Conservation (phyloP, 768 basidiomycete species). For the Boletellus sp. region DNA sequence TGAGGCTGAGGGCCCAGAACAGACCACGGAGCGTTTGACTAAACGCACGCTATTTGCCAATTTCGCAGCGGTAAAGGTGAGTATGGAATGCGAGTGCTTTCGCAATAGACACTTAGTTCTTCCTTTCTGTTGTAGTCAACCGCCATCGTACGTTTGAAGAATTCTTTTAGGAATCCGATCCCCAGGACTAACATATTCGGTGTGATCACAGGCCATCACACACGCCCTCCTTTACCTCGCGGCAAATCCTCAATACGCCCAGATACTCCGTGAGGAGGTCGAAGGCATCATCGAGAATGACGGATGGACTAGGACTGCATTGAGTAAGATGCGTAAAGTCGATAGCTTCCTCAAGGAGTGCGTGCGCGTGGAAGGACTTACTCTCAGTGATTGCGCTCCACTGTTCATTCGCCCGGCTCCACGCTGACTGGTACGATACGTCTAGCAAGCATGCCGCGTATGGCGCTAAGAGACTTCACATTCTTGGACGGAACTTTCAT, state of each 20-base stretch:
- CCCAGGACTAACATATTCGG: slow-evolving; percentile 22
- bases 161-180: fast-evolving
- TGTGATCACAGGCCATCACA: not conserved
- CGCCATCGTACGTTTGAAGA: not conserved
- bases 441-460: slow-evolving; percentile 30
- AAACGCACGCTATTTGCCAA: slow-evolving; percentile 13
- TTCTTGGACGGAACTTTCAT: slow-evolving; percentile 30
- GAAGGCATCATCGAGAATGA: not conserved
- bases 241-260: not conserved
- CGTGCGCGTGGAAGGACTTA: not conserved
- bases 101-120: not conserved
- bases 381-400: not conserved
- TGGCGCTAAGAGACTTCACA: slow-evolving; percentile 28
- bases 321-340: not conserved
- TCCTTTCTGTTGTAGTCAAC: not conserved
- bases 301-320: not conserved
- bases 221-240: not conserved
- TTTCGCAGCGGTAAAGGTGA: slow-evolving; percentile 23
- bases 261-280: not conserved
- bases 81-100: not conserved
- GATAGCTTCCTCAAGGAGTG: not conserved
- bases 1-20: slow-evolving; percentile 15
- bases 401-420: not conserved
- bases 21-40: slow-evolving; percentile 9
- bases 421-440: slow-evolving; percentile 6